Evolutionary conservation across 116 monocot genomes (phyloP).

Genomic region (Trichopus zeylanicus): DNA sequence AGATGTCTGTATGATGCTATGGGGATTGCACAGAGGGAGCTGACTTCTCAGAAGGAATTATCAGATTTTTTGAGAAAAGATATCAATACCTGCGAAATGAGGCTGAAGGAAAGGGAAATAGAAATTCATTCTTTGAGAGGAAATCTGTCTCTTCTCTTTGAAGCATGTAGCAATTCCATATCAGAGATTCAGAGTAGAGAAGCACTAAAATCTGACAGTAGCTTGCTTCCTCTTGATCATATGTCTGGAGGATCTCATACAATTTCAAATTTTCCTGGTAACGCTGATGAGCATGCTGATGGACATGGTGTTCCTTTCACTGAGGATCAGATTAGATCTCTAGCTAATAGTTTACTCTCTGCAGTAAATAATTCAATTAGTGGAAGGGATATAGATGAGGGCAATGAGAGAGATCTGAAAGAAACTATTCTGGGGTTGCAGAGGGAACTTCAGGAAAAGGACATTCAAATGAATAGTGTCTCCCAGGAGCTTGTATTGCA

Average conservation of each 20-base stretch:
- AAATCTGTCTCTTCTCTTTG: constrained; percentile 53
- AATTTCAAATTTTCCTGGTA: constrained; percentile 12
- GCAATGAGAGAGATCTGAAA: constrained; percentile 43
- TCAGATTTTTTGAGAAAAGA: constrained; percentile 43
- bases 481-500: constrained; percentile 69
- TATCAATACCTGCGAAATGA: constrained; percentile 26
- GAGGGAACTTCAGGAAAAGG: constrained; percentile 69
- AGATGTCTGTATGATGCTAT: constrained; percentile 18
- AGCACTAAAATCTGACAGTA: constrained; percentile 20
- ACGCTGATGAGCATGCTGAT: constrained; percentile 9
- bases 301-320: constrained; percentile 12
- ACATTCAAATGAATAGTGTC: constrained; percentile 51
- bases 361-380: constrained; percentile 23
- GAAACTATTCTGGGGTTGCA: constrained; percentile 48
- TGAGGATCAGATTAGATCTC: constrained; percentile 30
- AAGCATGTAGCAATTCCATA: constrained; percentile 60
- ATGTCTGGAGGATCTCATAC: constrained; percentile 1
- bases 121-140: constrained; percentile 29
- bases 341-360: constrained; percentile 44
- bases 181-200: constrained; percentile 42
- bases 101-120: constrained; percentile 40
- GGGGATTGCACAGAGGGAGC: constrained; percentile 31
- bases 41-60: constrained; percentile 23
- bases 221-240: constrained; percentile 7
- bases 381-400: constrained; percentile 24